Percentiles rank a stretch among this genome's conserved stretches.
phyloP scores from a whole-genome alignment of 305 asterid species.

The Solanum chacoense region DNA sequence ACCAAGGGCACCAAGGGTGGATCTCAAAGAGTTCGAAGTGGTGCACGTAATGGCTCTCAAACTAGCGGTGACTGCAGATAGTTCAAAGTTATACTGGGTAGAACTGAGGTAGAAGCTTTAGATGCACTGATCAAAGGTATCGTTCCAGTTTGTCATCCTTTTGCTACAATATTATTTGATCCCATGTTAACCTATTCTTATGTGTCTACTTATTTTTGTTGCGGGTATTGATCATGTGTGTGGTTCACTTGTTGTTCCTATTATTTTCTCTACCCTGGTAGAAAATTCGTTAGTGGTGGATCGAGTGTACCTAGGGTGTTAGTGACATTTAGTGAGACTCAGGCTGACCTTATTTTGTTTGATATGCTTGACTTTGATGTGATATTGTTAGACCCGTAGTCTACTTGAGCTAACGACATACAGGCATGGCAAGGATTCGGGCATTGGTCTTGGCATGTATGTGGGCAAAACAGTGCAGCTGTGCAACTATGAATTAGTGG shows the following conservation, averaged over 20 bases:
- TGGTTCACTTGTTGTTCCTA: not conserved
- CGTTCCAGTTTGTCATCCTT: not conserved
- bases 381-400: no score
- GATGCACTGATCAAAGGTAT: not conserved
- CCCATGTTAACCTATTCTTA: not conserved
- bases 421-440: no score
- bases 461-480: no score
- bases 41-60: not conserved
- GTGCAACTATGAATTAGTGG: no score
- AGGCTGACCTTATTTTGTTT: no score
- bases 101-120: not conserved
- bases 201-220: not conserved
- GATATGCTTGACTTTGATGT: not conserved
- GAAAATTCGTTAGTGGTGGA: not conserved
- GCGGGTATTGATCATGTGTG: not conserved
- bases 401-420: no score
- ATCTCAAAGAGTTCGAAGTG: no score
- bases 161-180: no score
- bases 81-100: not conserved
- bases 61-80: not conserved
- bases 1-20: not conserved
- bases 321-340: not conserved
- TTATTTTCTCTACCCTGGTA: not conserved
- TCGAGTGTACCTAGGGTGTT: not conserved
- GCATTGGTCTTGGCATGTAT: no score